phyloP scores from a whole-genome alignment of 306 rosid genomes.

The Citrullus mucosospermus region DNA sequence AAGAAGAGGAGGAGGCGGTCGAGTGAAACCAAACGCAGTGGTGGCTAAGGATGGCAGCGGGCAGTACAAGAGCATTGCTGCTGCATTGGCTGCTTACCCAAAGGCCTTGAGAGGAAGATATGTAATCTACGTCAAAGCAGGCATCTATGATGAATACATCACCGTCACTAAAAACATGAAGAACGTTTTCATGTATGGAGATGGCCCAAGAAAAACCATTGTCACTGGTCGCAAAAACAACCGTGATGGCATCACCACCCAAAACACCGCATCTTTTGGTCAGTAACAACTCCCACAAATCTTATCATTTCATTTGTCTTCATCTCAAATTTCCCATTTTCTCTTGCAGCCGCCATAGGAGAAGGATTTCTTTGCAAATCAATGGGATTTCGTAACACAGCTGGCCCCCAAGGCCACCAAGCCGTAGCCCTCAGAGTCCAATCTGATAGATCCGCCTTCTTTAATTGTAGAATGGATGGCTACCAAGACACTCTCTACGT shows the following conservation, averaged over 20 bases:
- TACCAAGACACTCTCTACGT: conserved; percentile 58
- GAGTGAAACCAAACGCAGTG: conserved; percentile 17
- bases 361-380: conserved; percentile 29
- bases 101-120: conserved; percentile 20
- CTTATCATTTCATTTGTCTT: too few species aligned
- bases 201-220: conserved; percentile 45
- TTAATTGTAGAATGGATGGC: conserved; percentile 45
- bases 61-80: conserved; percentile 28
- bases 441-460: conserved; percentile 37
- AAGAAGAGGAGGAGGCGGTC: not conserved
- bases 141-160: conserved; percentile 41
- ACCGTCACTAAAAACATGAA: conserved; percentile 1
- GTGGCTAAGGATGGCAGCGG: conserved; percentile 75
- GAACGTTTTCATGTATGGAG: conserved; percentile 51
- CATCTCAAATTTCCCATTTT: too few species aligned
- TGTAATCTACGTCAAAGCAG: conserved; percentile 51
- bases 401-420: conserved; percentile 53
- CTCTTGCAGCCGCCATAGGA: conserved; percentile 22
- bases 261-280: conserved; percentile 32
- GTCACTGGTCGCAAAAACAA: conserved; percentile 35
- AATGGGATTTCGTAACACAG: conserved; percentile 53
- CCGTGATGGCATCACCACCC: conserved; percentile 23
- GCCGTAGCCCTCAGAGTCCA: conserved; percentile 71
- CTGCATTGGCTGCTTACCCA: conserved; percentile 40
- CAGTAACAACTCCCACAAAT: too few species aligned